A percentile compares a stretch with the other conserved stretches of the same genome.
Conservation (phyloP, 108 stramenopile genomes). For the Nannochloropsis gaditana region DNA sequence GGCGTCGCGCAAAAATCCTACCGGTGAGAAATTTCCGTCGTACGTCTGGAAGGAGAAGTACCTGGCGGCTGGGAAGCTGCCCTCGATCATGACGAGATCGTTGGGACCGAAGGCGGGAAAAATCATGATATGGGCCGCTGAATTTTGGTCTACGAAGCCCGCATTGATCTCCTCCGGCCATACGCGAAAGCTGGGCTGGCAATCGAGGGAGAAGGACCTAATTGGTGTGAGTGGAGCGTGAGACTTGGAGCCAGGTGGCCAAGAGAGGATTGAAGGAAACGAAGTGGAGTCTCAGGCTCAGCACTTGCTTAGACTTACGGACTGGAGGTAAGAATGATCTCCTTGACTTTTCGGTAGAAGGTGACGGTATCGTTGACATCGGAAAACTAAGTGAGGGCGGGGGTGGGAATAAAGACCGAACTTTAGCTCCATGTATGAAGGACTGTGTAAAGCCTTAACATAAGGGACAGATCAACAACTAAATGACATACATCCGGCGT, state of each 20-base stretch:
- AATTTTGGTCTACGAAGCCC: background rate
- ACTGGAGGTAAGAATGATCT: background rate
- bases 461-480: background rate
- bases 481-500: background rate
- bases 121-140: conserved; percentile 2
- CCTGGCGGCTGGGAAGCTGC: background rate
- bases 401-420: background rate
- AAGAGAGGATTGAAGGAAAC: background rate
- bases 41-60: background rate
- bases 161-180: conserved; percentile 6
- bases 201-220: background rate
- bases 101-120: background rate
- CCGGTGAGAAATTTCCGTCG: background rate
- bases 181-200: background rate
- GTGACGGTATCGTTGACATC: background rate
- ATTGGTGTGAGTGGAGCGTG: background rate
- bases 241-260: background rate
- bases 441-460: background rate
- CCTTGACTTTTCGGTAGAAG: background rate
- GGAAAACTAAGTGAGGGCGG: background rate
- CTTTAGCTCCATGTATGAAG: background rate
- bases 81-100: conserved; percentile 4
- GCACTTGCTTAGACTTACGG: background rate
- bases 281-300: background rate
- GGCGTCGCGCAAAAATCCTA: background rate